These are phyloP conservation scores for Paraphoma sp. DNA, from an alignment of 2,329 filamentous ascomycete genomes.

Conservation along the genomic window DNA sequence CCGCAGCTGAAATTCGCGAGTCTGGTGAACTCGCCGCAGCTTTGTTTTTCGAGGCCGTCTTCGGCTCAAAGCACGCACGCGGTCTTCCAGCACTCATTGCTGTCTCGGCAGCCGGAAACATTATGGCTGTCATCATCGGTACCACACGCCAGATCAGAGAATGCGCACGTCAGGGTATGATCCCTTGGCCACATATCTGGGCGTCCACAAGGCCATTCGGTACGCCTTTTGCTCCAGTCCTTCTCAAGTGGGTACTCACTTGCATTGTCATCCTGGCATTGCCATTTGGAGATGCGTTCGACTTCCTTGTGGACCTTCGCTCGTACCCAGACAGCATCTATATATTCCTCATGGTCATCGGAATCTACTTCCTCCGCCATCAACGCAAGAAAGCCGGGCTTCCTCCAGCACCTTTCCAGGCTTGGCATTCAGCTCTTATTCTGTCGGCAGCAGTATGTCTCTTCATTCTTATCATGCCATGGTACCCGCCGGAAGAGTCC, in stretches of 20 bases:
- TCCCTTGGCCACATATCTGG: constrained; percentile 59
- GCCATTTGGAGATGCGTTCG: constrained; percentile 69
- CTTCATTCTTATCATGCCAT: constrained; percentile 69
- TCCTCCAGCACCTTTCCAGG: constrained; percentile 25
- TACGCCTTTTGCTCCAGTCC: constrained; percentile 66
- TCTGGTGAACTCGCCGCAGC: constrained; percentile 63
- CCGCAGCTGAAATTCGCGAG: constrained; percentile 57
- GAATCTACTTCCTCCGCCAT: constrained; percentile 33
- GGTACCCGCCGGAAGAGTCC: constrained; percentile 69
- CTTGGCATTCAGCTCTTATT: constrained; percentile 33
- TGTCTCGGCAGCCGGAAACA: constrained; percentile 36
- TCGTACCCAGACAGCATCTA: constrained; percentile 36
- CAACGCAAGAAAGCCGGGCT: constrained; percentile 33
- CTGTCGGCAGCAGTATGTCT: constrained; percentile 32
- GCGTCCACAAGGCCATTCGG: constrained; percentile 68
- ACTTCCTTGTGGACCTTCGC: constrained; percentile 60
- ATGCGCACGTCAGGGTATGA: constrained; percentile 34
- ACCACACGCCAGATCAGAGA: constrained; percentile 37
- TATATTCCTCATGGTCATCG: constrained; percentile 32
- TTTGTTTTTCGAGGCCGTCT: constrained; percentile 66
- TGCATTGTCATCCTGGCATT: constrained; percentile 47
- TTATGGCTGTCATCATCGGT: constrained; percentile 40
- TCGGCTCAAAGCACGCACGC: constrained; percentile 61
- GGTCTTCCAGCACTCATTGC: constrained; percentile 58
- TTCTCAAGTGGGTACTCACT: constrained; percentile 41